Conservation (phyloP, 441 rosid species). For the Populus hybrid region DNA sequence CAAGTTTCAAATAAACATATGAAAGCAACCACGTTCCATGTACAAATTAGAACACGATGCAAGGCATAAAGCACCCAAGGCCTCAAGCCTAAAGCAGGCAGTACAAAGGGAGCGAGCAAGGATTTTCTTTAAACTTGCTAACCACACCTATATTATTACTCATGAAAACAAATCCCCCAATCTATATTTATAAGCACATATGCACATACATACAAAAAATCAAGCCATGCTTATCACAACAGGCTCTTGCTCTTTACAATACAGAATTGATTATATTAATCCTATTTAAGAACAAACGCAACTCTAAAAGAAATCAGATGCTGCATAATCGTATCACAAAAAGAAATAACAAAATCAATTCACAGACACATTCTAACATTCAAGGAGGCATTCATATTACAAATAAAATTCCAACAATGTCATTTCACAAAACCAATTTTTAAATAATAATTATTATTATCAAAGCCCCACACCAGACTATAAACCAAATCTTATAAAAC, state of each 20-base stretch:
- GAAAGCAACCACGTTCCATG: neutral
- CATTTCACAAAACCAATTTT: neutral
- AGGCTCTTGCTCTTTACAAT: neutral
- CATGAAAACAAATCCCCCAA: neutral
- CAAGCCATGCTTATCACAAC: neutral
- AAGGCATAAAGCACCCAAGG: neutral
- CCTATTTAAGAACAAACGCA: neutral
- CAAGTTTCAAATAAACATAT: neutral
- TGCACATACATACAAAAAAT: neutral
- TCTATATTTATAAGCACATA: neutral
- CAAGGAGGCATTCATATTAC: neutral
- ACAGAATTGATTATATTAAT: neutral
- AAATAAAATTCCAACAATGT: neutral
- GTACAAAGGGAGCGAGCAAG: neutral
- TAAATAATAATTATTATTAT: neutral
- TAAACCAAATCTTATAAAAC: neutral
- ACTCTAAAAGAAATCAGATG: neutral
- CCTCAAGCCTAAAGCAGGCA: neutral
- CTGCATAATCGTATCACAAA: neutral
- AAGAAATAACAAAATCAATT: no score
- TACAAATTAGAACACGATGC: neutral
- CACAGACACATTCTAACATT: neutral
- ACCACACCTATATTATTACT: neutral
- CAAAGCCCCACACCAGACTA: neutral
- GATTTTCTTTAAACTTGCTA: neutral